Base-by-base conservation (phyloP, 1,284 basidiomycete genomes). In the Leccinum huronense region DNA sequence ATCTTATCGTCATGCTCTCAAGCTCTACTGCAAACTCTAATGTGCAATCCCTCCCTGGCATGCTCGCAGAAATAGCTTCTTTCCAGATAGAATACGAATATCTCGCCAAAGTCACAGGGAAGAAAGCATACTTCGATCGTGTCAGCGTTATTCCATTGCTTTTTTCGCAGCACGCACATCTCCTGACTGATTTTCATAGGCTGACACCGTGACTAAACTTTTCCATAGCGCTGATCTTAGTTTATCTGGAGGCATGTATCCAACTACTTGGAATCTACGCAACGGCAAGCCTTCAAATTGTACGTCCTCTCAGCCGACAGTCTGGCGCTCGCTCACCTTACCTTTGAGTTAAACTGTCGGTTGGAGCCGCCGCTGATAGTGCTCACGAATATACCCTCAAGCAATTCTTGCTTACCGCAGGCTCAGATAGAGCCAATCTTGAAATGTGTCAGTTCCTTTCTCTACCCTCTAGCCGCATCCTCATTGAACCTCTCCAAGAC, bases 301-400 rank as follows among this genome's bases (percentile, higher is more conserved):
- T 85, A 61, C 58, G 79, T 77, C 42, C 57, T 58, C 62, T 45
- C 63, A 69, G 19, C 30, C 5, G 10, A 54, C 36, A n/a, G 14
- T 31, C 13, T n/a, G 8, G 61, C 3, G 13, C 48, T 23, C 48
- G 13, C 60, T 66, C 34, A 34, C 42, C 67, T n/a, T 31, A 23
- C 63, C 5, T 23, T 11, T 1, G 65, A 86, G 84, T 73, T 27
- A 81, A 78, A 68, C 68, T 88, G 23, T 87, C 86, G 1, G 83
- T 89, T 5, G 89, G 89, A 14, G 85, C 82, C 1, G 80, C 79
- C 56, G 86, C 87, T 3, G 89, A 92, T 67, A 91, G 89, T 69
- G 84, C 83, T 2, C 86, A 91, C 63, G 90, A 93, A 72, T 92
- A 92, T 70, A 81, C 90, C 23, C 80, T 92, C 45, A 92, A 92